Conservation (phyloP, 2,329 filamentous ascomycete genomes). For the Trichoderma afroharzianum region DNA sequence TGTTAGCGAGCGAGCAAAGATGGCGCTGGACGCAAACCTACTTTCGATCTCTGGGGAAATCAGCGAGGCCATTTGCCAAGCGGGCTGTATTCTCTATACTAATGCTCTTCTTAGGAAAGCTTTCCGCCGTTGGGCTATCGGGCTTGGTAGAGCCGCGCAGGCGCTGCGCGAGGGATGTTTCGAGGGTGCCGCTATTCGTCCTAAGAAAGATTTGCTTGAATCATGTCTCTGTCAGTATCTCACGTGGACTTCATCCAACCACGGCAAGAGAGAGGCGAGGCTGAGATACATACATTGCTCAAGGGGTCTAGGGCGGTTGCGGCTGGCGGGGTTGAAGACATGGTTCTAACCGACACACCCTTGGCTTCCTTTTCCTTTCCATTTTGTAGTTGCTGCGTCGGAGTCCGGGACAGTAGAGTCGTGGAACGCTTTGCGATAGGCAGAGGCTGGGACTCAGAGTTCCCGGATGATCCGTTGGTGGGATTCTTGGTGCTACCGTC, state of each 20-base stretch:
- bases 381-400: constrained; percentile 54
- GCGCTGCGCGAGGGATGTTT: constrained; percentile 51
- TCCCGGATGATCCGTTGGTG: constrained; percentile 25
- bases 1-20: constrained; percentile 14
- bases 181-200: constrained; percentile 33
- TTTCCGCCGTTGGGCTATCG: constrained; percentile 49
- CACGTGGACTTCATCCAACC: background rate
- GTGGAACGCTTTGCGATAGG: constrained; percentile 21
- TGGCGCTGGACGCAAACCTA: constrained; percentile 31
- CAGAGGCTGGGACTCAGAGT: constrained; percentile 27
- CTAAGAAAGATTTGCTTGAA: constrained; percentile 39
- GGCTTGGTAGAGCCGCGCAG: constrained; percentile 50
- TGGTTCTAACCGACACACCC: constrained; percentile 24
- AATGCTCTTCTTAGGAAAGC: constrained; percentile 36
- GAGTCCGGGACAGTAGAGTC: constrained; percentile 50
- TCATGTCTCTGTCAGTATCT: background rate
- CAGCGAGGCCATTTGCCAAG: constrained; percentile 37
- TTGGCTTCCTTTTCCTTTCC: constrained; percentile 33
- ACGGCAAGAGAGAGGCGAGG: background rate
- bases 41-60: constrained; percentile 61
- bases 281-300: constrained; percentile 32
- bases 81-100: constrained; percentile 42
- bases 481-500: constrained; percentile 27
- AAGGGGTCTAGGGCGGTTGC: constrained; percentile 36
- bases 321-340: constrained; percentile 24